Conservation (phyloP, 2,329 filamentous ascomycete genomes). For the Parastagonospora nodorum region DNA sequence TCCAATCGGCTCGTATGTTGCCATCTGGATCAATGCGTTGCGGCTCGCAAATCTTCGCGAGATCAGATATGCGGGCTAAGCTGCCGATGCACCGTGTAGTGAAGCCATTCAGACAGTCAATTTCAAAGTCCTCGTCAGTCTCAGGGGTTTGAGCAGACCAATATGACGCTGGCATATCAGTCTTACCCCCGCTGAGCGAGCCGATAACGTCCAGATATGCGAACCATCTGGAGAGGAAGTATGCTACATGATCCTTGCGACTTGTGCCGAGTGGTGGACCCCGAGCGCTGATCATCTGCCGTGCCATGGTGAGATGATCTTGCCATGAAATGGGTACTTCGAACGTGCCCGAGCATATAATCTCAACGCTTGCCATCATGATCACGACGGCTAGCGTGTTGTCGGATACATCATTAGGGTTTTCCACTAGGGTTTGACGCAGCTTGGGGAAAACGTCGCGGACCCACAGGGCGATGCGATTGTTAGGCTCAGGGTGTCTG, state of each 20-base stretch:
- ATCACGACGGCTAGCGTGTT: slow-evolving; percentile 79
- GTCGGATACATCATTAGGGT: slow-evolving; percentile 63
- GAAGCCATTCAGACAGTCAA: slow-evolving; percentile 82
- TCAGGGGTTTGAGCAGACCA: slow-evolving; percentile 51
- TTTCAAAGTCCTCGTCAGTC: slow-evolving; percentile 67
- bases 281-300: slow-evolving; percentile 73
- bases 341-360: slow-evolving; percentile 80
- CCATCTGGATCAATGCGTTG: slow-evolving; percentile 63
- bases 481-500: slow-evolving; percentile 73
- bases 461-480: slow-evolving; percentile 80
- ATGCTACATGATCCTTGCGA: slow-evolving; percentile 61
- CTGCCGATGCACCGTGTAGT: slow-evolving; percentile 73
- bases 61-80: slow-evolving; percentile 72
- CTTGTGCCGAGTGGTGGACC: slow-evolving; percentile 62
- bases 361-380: slow-evolving; percentile 82
- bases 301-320: slow-evolving; percentile 74
- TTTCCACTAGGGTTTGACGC: slow-evolving; percentile 64
- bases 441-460: slow-evolving; percentile 77
- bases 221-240: slow-evolving; percentile 82
- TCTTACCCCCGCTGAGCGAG: slow-evolving; percentile 65
- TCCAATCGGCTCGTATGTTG: slow-evolving; percentile 61
- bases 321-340: slow-evolving; percentile 83
- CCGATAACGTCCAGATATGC: slow-evolving; percentile 83
- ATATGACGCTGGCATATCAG: slow-evolving; percentile 50
- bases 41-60: slow-evolving; percentile 71